Base-by-base conservation (phyloP, 495 filamentous ascomycete genomes). In the Mytilinidion resinicola region DNA sequence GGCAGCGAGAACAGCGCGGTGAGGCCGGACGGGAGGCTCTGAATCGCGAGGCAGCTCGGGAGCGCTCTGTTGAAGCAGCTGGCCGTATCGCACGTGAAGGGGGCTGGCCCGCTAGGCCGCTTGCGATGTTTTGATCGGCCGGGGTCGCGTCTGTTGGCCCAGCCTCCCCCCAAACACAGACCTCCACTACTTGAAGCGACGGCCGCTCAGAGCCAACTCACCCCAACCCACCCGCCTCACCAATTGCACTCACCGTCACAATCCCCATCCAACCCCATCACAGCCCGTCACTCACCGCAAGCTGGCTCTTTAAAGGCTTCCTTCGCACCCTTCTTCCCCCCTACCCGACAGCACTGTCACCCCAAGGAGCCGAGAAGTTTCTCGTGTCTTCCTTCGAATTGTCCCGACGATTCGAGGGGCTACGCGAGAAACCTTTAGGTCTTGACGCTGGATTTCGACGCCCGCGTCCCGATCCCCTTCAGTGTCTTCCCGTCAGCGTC, bases 371-470 rank as follows among this genome's bases (percentile, higher is more conserved):
- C 84, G 80, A 85, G 81, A 85, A 81, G 79, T 79, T 82, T 88
- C 91, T 92, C 89, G 91, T 90, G 85, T 90, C 84, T 88, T 84
- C 85, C 85, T 90, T 92, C 88, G 89, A 83, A 77, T 78, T 82
- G 82, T 81, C 81, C 78, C 69, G 78, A 82, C 79, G 79, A 77
- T 82, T 89, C 89, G 89, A 86, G 87, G 92, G 89, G 87, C 84
- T 89, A 84, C 86, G 85, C 91, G 90, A 89, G 90, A 81, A 84
- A 82, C 83, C 85, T 83, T 82, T 82, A 78, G 72, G 75, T 84
- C 85, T 81, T 78, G 90, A 97, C 92, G 79, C 92, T 97, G 91
- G 92, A 96, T 87, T 96, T 95, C 90, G 91, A 96, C 88, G 91
- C 91, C 80, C 88, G 90, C 76, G 89, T 97, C 76, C 92, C 92